Conservation (phyloP, 257 asterid genomes). For the Striga asiatica region DNA sequence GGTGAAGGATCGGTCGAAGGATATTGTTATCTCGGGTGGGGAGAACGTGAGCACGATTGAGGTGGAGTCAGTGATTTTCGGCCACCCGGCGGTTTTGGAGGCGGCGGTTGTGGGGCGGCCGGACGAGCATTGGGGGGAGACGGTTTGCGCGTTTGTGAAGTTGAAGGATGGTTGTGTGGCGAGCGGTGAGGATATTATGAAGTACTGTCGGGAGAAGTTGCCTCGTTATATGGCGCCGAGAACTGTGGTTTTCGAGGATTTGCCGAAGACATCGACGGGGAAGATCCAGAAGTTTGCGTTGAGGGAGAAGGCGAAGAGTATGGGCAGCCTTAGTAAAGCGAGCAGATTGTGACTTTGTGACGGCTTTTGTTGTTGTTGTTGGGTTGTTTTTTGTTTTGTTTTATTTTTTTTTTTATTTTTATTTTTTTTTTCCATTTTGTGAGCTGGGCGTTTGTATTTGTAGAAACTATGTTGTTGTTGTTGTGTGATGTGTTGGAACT, state of each 20-base stretch:
- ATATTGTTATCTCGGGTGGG: slow-evolving; percentile 38
- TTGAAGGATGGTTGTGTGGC: slow-evolving; percentile 32
- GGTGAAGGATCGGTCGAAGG: slow-evolving; percentile 47
- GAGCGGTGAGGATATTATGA: slow-evolving; percentile 32
- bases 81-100: slow-evolving; percentile 47
- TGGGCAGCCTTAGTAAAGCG: slow-evolving; percentile 18
- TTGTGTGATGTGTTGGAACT: no score
- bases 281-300: slow-evolving; percentile 58
- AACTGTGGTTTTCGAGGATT: slow-evolving; percentile 42
- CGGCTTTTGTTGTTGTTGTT: not conserved
- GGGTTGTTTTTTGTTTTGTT: no score
- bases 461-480: no score
- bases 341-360: slow-evolving; percentile 14
- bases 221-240: slow-evolving; percentile 52
- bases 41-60: slow-evolving; percentile 48
- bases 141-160: slow-evolving; percentile 67
- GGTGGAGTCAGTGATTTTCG: slow-evolving; percentile 36
- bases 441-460: no score
- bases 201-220: slow-evolving; percentile 32
- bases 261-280: slow-evolving; percentile 59
- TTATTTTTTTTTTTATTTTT: no score
- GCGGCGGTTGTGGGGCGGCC: slow-evolving; percentile 67
- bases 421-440: no score
- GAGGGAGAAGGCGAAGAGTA: slow-evolving; percentile 33
- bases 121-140: slow-evolving; percentile 53